These are phyloP conservation scores for Diaporthe nobilis DNA, from an alignment of 2,329 filamentous ascomycete genomes.

Conservation along the genomic window DNA sequence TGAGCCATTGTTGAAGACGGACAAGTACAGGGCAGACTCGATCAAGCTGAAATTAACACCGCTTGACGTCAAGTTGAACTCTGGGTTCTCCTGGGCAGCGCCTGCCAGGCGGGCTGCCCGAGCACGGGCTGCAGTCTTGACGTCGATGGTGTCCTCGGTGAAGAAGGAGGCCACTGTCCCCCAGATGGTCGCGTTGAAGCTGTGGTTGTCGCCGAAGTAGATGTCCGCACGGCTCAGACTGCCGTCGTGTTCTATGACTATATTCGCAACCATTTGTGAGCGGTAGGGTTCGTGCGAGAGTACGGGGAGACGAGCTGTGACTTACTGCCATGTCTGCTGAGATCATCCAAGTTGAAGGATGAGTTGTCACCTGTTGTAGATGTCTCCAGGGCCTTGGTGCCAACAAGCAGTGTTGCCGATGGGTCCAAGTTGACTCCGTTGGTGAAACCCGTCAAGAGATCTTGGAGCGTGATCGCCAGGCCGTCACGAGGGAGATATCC, in stretches of 20 bases:
- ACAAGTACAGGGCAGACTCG: conserved; percentile 44
- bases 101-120: conserved; percentile 47
- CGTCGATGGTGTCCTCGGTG: conserved; percentile 46
- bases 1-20: conserved; percentile 43
- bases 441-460: conserved; percentile 14
- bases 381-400: conserved; percentile 33
- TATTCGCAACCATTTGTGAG: not conserved
- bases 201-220: conserved; percentile 50
- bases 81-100: conserved; percentile 46
- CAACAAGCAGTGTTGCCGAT: conserved; percentile 23
- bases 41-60: conserved; percentile 43
- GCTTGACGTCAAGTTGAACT: conserved; percentile 44
- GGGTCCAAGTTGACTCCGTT: conserved; percentile 15
- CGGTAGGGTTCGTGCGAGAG: not conserved
- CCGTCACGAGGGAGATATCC: conserved; percentile 29
- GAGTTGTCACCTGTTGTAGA: conserved; percentile 49
- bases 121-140: conserved; percentile 49
- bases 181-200: conserved; percentile 49
- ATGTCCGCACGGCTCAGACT: conserved; percentile 50
- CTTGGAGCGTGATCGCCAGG: not conserved
- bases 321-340: conserved; percentile 46
- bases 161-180: conserved; percentile 44
- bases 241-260: conserved; percentile 54
- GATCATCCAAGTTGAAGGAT: conserved; percentile 50
- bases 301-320: not conserved